Evolutionary conservation across 768 basidiomycete species (phyloP).

Genomic region (Russula earlei): DNA sequence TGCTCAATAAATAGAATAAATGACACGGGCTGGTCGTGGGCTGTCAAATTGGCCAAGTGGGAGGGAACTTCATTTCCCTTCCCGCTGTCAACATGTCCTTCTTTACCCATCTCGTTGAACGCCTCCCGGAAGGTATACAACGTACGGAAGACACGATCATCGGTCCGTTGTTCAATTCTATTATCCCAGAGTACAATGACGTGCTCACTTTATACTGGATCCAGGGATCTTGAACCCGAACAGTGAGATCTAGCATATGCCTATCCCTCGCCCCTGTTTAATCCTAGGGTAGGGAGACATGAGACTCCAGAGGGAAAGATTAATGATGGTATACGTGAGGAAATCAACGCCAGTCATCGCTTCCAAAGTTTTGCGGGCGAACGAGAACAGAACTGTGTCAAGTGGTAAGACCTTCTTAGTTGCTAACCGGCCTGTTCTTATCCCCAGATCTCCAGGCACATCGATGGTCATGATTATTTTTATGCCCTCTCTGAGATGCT

Average conservation of each 20-base stretch:
- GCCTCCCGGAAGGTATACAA: slow-evolving; percentile 22
- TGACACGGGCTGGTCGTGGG: too few species aligned
- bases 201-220: not conserved
- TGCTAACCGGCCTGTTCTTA: not conserved
- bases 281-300: slow-evolving; percentile 42
- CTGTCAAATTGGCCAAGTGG: too few species aligned
- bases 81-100: slow-evolving; percentile 3
- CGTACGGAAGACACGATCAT: slow-evolving; percentile 19
- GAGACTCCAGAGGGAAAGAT: slow-evolving; percentile 65
- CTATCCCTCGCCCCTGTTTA: not conserved
- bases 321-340: slow-evolving; percentile 59
- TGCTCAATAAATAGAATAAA: too few species aligned
- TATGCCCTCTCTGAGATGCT: slow-evolving; percentile 89
- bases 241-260: slow-evolving; percentile 7
- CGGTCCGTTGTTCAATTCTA: slow-evolving; percentile 4
- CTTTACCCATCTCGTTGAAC: slow-evolving; percentile 12
- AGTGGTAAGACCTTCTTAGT: slow-evolving; percentile 50
- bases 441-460: slow-evolving; percentile 42
- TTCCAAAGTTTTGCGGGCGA: slow-evolving; percentile 78
- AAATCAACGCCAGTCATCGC: slow-evolving; percentile 73
- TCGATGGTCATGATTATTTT: slow-evolving; percentile 96
- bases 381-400: slow-evolving; percentile 61
- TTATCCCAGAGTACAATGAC: not conserved
- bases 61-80: too few species aligned
- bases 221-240: slow-evolving; percentile 19